Base-by-base conservation (phyloP, 1,284 basidiomycete genomes). In the Sanguinoderma infundibulare region DNA sequence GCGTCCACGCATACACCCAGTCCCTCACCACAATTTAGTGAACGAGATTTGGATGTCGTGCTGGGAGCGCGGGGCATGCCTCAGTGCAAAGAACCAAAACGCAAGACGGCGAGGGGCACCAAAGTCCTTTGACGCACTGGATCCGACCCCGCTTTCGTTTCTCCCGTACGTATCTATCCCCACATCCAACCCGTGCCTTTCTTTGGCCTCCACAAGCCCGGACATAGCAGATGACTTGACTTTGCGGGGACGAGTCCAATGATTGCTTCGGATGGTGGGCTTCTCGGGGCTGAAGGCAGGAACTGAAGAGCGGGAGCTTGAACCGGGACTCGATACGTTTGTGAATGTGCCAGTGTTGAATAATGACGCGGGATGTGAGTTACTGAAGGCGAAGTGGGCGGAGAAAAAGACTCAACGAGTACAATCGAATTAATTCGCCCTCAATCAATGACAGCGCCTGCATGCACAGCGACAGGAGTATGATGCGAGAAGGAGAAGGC, bases 161-260 rank as follows among this genome's bases (percentile, higher is more conserved):
- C 83, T 84, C 67, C 98, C 95, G 73, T 89, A 97, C 8, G 97
- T 84, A 65, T 96, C 94, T 12, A 97, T 79, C 46, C 92, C 86
- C 4, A 95, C 77, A 55, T 87, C 81, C 26, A 91, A 72, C 1
- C 85, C 87, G 55, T 82, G 84, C 34, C 90, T 78, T 62, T 89
- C 79, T 69, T 88, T 89, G 15, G 91, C 91, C 69, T 90, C 90
- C 6, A 83, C 78, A 53, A 97, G 84, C 87, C 94, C 96, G 75
- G 94, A 96, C 1, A 95, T 93, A 9, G 95, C 92, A 12, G 91
- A 89, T 10, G 87, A 87, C 2, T 95, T 95, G 8, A 84, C 92
- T 8, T 95, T 92, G 22, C 95, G 0, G 63, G 60, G 60, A 72
- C 39, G 2, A 44, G n/a, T n/a, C 35, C 1, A 42, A 52, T 2